Conservation (phyloP, 768 basidiomycete genomes). For the Phanerochaete carnosa region DNA sequence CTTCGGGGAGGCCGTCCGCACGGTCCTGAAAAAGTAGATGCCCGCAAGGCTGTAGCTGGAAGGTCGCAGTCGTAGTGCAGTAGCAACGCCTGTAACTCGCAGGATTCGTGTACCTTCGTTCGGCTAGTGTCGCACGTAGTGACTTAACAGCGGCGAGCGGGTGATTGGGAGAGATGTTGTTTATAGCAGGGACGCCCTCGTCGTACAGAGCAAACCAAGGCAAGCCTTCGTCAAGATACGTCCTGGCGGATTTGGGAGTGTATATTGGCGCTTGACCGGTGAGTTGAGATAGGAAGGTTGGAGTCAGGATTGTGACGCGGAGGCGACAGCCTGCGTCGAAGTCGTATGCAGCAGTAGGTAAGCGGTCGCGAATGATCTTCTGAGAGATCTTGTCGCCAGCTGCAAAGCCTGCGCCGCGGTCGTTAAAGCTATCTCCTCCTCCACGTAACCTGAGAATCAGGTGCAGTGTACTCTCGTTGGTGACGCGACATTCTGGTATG, state of each 20-base stretch:
- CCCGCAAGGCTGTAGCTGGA: background rate
- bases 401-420: slow-evolving; percentile 9
- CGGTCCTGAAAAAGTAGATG: background rate
- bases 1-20: background rate
- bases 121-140: too few species aligned
- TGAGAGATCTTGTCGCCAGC: background rate
- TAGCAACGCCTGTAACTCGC: background rate
- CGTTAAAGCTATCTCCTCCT: too few species aligned
- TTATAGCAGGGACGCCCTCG: background rate
- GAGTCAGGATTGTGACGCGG: slow-evolving; percentile 18
- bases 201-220: slow-evolving; percentile 3
- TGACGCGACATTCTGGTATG: too few species aligned
- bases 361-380: background rate
- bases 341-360: background rate
- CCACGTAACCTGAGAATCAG: too few species aligned
- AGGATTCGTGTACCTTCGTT: too few species aligned
- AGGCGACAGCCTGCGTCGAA: slow-evolving; percentile 4
- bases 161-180: background rate
- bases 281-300: background rate
- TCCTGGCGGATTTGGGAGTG: background rate
- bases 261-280: background rate
- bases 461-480: too few species aligned
- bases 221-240: background rate
- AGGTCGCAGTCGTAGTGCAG: background rate
- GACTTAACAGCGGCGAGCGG: too few species aligned